phyloP scores from a whole-genome alignment of 352 stramenopile species.

The Phytophthora tentaculata region DNA sequence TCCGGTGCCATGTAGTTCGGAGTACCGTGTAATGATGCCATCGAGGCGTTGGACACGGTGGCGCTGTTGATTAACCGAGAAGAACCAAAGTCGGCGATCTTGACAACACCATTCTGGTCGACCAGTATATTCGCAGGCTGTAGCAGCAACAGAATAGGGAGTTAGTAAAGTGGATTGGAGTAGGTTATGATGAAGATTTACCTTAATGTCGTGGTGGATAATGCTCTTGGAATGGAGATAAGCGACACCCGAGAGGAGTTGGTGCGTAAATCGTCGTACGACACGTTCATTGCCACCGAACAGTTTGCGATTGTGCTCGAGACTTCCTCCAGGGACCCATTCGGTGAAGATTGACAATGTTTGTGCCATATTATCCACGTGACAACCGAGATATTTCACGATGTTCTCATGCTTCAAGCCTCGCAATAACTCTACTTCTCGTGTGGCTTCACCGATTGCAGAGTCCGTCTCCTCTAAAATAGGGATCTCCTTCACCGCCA shows the following conservation, averaged over 20 bases:
- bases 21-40: conserved; percentile 70
- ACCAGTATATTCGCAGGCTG: conserved; percentile 94
- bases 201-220: conserved; percentile 87
- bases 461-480: conserved; percentile 48
- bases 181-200: conserved; percentile 7
- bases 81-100: conserved; percentile 95
- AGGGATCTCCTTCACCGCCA: conserved; percentile 79
- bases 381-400: conserved; percentile 91
- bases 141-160: too few relatives aligned
- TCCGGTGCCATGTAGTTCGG: conserved; percentile 91
- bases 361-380: conserved; percentile 67
- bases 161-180: not conserved
- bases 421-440: conserved; percentile 90
- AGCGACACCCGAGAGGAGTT: conserved; percentile 87
- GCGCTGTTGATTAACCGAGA: conserved; percentile 74
- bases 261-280: conserved; percentile 74
- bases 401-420: conserved; percentile 92
- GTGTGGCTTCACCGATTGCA: conserved; percentile 47
- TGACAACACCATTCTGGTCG: conserved; percentile 93
- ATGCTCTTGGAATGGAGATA: conserved; percentile 88
- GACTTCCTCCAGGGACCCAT: conserved; percentile 87
- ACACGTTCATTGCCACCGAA: conserved; percentile 82
- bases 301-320: conserved; percentile 82
- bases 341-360: conserved; percentile 92
- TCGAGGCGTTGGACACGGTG: conserved; percentile 49